Base-by-base conservation (phyloP, 75 land plant genomes). In the Isoetes taiwanensis region DNA sequence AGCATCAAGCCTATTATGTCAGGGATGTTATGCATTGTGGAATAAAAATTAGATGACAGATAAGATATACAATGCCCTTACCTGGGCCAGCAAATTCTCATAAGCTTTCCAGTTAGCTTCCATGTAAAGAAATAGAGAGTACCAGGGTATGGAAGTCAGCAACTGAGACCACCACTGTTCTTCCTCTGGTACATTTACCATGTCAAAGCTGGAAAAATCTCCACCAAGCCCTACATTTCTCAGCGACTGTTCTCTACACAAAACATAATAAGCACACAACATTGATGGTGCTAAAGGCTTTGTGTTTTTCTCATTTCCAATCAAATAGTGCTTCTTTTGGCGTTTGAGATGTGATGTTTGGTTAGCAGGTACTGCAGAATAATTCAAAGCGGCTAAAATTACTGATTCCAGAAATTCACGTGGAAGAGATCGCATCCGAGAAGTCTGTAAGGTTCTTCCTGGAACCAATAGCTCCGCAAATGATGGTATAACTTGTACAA, bases 71-170 rank as follows among this genome's bases (percentile, higher is more conserved):
- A 57, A 39, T 6, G 29, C 23, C 24, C 37, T n/a, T 56, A 74
- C 77, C 77, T 74, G 67, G 8, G 77, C 75, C 3, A 74, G 57
- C 28, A 74, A 52, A 39, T 71, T 30, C 23, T 72, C 76, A 34
- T 72, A 74, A 27, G 57, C 68, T 21, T 31, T 23, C 77, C 68
- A 74, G 39, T 52, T 43, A 41, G 52, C 62, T 42, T 74, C 77
- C 77, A 74, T 74, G 28, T 74, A 72, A 31, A 33, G n/a, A 41
- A 72, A 38, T 9, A 74, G 46, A 10, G 30, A 33, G 17, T 40
- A 26, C 64, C 71, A 59, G 59, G 76, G 77, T 32, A 71, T 37
- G 33, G 41, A 20, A 17, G 68, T 48, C 25, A 71, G 52, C 28
- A 74, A 33, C 31, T 58, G 56, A 34, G 75, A 21, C 75, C 77